A percentile compares a stretch with the other conserved stretches of the same genome.
phyloP scores from a whole-genome alignment of 1,284 basidiomycete genomes.

The Pyrrhoderma lamaoense region DNA sequence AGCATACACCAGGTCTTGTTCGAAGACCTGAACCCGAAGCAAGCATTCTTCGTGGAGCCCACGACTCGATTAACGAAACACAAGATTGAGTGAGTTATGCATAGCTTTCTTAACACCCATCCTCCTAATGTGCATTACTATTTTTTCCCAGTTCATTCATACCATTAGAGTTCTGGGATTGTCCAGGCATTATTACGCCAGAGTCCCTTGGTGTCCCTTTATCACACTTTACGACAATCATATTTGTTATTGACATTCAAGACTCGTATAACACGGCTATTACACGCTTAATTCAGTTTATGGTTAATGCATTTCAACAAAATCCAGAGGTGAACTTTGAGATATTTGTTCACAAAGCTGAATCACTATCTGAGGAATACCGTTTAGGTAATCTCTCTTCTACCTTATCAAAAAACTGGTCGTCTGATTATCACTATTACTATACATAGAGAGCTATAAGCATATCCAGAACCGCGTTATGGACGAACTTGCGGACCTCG shows the following conservation, averaged over 20 bases:
- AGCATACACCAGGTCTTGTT: conserved; percentile 90
- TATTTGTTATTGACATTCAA: conserved; percentile 95
- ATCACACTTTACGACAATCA: conserved; percentile 69
- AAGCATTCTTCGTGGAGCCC: conserved; percentile 88
- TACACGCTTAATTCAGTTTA: conserved; percentile 70
- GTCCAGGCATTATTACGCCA: conserved; percentile 77
- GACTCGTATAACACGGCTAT: conserved; percentile 73
- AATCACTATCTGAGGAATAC: conserved; percentile 89
- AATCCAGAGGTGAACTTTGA: conserved; percentile 82
- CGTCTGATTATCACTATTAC: no score
- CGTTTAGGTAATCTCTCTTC: conserved; percentile 57
- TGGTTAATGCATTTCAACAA: conserved; percentile 64
- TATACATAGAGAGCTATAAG: conserved; percentile 68
- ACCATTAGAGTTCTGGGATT: conserved; percentile 93
- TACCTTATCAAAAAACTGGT: conserved; percentile 7
- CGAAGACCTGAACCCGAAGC: conserved; percentile 75
- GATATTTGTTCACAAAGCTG: conserved; percentile 95
- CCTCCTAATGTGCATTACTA: neutral
- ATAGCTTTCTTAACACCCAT: neutral
- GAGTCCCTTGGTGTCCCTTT: conserved; percentile 69
- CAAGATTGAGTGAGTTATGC: conserved; percentile 66
- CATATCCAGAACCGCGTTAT: conserved; percentile 82
- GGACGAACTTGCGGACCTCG: conserved; percentile 73
- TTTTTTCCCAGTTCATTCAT: conserved; percentile 68
- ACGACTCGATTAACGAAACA: conserved; percentile 74